Conservation (phyloP, 2,329 filamentous ascomycete genomes). For the Diaporthe batatas region DNA sequence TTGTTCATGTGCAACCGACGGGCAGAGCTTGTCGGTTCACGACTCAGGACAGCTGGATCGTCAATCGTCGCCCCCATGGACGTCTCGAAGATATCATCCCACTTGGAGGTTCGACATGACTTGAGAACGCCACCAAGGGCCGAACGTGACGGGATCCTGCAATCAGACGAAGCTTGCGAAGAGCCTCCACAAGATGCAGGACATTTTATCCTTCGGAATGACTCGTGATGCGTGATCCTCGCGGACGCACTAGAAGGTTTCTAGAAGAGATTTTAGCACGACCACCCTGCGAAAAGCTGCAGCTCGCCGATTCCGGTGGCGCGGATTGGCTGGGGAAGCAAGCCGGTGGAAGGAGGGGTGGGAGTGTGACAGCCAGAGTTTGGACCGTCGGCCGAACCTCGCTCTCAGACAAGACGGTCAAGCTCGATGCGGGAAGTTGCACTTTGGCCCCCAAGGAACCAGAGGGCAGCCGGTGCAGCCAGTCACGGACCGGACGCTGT, state of each 20-base stretch:
- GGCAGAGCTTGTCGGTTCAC: neutral
- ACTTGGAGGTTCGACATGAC: constrained; percentile 22
- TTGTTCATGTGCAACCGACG: constrained; percentile 12
- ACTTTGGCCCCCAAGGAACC: neutral
- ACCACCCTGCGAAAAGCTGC: constrained; percentile 10
- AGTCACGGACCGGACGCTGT: constrained; percentile 18
- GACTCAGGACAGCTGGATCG: constrained; percentile 13
- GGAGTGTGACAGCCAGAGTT: constrained; percentile 22
- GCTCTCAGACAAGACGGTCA: constrained; percentile 26
- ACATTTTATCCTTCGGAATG: constrained; percentile 26
- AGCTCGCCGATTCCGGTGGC: neutral
- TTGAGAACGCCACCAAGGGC: constrained; percentile 26
- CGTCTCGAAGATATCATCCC: neutral
- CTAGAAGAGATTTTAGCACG: constrained; percentile 24
- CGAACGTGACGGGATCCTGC: constrained; percentile 11
- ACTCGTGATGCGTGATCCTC: constrained; percentile 22
- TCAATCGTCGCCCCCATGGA: neutral
- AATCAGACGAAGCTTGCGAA: constrained; percentile 1
- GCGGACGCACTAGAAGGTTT: constrained; percentile 31
- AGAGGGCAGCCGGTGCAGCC: neutral
- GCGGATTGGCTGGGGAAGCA: constrained; percentile 30
- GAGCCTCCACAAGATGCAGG: constrained; percentile 7
- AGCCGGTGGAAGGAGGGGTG: constrained; percentile 17
- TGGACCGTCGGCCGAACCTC: constrained; percentile 9
- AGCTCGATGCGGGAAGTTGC: constrained; percentile 3